Evolutionary conservation across 2,329 filamentous ascomycete genomes (phyloP), one percentile per base, ranked within the genome.

Genomic region (Fragosphaeria purpurea): DNA sequence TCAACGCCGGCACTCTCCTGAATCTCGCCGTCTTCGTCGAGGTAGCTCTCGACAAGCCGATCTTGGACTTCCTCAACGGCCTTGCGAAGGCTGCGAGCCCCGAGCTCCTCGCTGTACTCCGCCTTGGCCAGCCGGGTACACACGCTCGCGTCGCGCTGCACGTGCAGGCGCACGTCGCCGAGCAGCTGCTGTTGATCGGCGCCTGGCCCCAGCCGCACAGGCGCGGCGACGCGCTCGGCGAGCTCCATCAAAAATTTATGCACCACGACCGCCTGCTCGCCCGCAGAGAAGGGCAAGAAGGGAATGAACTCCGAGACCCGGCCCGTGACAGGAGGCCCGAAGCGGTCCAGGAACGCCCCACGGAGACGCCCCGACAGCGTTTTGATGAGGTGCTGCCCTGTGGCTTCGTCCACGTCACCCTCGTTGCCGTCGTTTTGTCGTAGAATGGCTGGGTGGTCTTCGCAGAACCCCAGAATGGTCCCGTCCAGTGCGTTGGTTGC

Each of bases 281-380:
- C 49, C 37, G 9, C 33, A 37, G 52, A 54, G 10, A 54, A 54
- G 39, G 52, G 49, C 49, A 54, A 11, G 8, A 54, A 54, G 31
- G 52, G 52, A 8, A 54, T 51, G 30, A 54, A 44, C 12, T 50
- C 49, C 7, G 52, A 54, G 40, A 54, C 46, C 32, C 52, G 52
- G 9, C 52, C 52, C 3, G 49, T 54, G 46, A 54, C 22, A 5
- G 52, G 52, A 2, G 49, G 46, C 6, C 52, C 52, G 6, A 54
- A 54, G n/a, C 13, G 44, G 40, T 47, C 46, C 10, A 49, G 43
- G 13, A 51, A 51, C 2, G 40, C 41, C 9, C n/a, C 12, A 0
- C 49, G 49, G 11, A 54, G 40, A 12, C 33, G 5, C 7, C 3
- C 4, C 5, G 47, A 11, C 22, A 52, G 50, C 41, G 41, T 42